Conservation (phyloP, 352 stramenopile genomes). For the Phytophthora lateralis region DNA sequence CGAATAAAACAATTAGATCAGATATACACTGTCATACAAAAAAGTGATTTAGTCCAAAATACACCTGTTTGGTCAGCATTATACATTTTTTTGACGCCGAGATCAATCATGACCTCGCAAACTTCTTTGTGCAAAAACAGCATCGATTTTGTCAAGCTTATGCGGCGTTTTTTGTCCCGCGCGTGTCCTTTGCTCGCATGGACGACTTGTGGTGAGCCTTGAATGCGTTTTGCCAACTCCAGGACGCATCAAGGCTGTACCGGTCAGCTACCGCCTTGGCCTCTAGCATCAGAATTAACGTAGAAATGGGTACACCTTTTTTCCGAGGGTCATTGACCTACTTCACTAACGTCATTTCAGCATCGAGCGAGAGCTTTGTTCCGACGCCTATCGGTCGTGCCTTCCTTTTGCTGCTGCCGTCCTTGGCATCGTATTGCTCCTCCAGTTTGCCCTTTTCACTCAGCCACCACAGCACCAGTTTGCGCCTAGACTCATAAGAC, state of each 20-base stretch:
- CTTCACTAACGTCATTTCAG: not conserved
- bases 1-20: not conserved
- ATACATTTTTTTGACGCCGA: too few relatives aligned
- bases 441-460: too few relatives aligned
- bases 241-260: not conserved
- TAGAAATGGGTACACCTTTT: not conserved
- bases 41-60: not conserved
- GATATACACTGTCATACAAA: not conserved
- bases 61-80: not conserved
- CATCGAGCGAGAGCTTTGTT: too few relatives aligned
- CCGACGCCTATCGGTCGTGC: too few relatives aligned
- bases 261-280: not conserved
- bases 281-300: not conserved
- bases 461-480: too few relatives aligned
- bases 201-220: constrained; percentile 5
- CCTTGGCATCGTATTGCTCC: too few relatives aligned
- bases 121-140: not conserved
- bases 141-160: not conserved
- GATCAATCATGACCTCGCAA: not conserved
- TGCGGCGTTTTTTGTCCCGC: not conserved
- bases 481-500: too few relatives aligned
- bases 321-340: not conserved
- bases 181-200: constrained; percentile 3
- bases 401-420: too few relatives aligned
- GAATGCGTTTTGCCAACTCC: constrained; percentile 1